These are phyloP conservation scores for Colletotrichum sp. DNA, from an alignment of 2,329 filamentous ascomycete genomes.

Conservation along the genomic window DNA sequence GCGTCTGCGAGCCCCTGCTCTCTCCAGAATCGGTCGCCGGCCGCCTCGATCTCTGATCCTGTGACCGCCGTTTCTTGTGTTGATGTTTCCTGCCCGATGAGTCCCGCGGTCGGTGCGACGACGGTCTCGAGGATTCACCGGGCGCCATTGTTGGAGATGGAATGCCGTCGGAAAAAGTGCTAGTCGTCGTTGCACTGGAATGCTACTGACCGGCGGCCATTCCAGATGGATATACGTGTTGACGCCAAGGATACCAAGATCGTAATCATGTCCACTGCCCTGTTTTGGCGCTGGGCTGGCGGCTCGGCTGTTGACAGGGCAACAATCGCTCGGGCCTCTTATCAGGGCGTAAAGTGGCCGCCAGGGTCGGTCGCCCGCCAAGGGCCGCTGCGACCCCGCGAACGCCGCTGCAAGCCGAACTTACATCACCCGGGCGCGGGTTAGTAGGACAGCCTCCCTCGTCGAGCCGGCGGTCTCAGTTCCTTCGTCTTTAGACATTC, in stretches of 20 bases:
- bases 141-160: constrained; percentile 37
- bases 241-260: constrained; percentile 17
- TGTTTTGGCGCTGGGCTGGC: constrained; percentile 27
- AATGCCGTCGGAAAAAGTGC: constrained; percentile 24
- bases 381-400: constrained; percentile 21
- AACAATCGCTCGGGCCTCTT: constrained; percentile 38
- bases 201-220: neutral
- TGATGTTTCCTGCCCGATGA: constrained; percentile 38
- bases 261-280: constrained; percentile 10
- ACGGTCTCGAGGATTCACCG: constrained; percentile 35
- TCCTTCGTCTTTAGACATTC: neutral
- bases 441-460: constrained; percentile 11
- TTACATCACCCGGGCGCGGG: constrained; percentile 19
- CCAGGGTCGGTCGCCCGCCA: neutral
- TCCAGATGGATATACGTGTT: neutral
- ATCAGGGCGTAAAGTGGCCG: constrained; percentile 26
- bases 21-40: constrained; percentile 38
- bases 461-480: constrained; percentile 1
- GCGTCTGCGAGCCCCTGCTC: constrained; percentile 31
- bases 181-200: constrained; percentile 9
- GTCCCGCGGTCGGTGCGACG: constrained; percentile 33
- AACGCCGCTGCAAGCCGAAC: constrained; percentile 26
- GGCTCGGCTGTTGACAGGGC: constrained; percentile 40
- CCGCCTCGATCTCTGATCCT: constrained; percentile 32
- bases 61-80: constrained; percentile 37